Evolutionary conservation across 139 green algal species (phyloP).

Genomic region (Auxenochlorella pyrenoidosa): DNA sequence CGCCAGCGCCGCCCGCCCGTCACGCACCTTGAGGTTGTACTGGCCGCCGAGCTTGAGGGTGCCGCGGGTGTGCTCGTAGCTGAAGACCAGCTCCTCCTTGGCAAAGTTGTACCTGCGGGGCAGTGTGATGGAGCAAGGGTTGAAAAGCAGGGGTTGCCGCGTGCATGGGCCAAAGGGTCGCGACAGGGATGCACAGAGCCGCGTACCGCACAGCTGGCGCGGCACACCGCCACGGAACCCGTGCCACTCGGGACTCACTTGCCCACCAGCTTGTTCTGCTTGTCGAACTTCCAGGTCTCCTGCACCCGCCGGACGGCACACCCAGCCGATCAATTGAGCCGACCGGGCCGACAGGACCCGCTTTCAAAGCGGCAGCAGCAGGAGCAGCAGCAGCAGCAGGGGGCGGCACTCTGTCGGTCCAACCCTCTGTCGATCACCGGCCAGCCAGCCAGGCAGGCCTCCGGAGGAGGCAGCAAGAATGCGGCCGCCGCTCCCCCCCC

Average conservation of each 20-base stretch:
- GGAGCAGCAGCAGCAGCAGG: too few relatives aligned
- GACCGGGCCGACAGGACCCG: too few relatives aligned
- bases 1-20: too few relatives aligned
- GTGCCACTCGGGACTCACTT: conserved; percentile 11
- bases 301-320: background rate
- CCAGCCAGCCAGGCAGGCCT: too few relatives aligned
- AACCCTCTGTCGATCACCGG: too few relatives aligned
- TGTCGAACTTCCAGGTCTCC: conserved; percentile 50
- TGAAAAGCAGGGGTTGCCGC: too few relatives aligned
- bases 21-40: conserved; percentile 32
- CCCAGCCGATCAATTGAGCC: background rate
- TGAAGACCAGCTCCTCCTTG: conserved; percentile 30
- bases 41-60: background rate
- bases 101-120: conserved; percentile 47
- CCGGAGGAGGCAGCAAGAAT: background rate
- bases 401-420: too few relatives aligned
- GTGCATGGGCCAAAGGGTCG: too few relatives aligned
- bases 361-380: too few relatives aligned
- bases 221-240: too few relatives aligned
- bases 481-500: background rate
- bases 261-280: conserved; percentile 39
- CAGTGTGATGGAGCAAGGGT: background rate
- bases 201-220: too few relatives aligned
- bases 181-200: too few relatives aligned
- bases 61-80: conserved; percentile 28